These are phyloP conservation scores for Beauveria asiatica DNA, from an alignment of 2,329 filamentous ascomycete genomes.

Conservation along the genomic window DNA sequence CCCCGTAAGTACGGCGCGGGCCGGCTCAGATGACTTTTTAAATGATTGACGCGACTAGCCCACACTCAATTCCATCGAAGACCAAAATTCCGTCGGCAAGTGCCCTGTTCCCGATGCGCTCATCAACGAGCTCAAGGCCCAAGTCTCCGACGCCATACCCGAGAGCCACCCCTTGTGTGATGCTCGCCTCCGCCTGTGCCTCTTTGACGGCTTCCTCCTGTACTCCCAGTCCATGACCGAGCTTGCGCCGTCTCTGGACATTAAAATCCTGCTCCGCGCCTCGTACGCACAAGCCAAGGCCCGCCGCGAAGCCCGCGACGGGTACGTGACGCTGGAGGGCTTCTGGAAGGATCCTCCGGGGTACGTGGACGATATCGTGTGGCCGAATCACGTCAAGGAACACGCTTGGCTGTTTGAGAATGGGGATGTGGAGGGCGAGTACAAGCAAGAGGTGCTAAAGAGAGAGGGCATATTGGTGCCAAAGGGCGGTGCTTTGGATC, in stretches of 20 bases:
- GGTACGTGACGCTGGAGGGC: conserved; percentile 75
- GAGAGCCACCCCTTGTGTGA: conserved; percentile 30
- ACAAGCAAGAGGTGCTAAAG: conserved; percentile 38
- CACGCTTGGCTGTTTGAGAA: conserved; percentile 72
- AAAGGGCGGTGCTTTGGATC: conserved; percentile 35
- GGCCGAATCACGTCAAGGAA: conserved; percentile 83
- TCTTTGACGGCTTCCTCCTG: conserved; percentile 85
- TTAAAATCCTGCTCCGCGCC: conserved; percentile 71
- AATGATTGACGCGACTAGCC: conserved; percentile 15
- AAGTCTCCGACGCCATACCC: conserved; percentile 39
- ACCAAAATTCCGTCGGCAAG: conserved; percentile 51
- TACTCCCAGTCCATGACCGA: conserved; percentile 52
- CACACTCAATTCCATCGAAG: conserved; percentile 36
- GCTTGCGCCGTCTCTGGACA: conserved; percentile 55
- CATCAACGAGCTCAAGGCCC: conserved; percentile 37
- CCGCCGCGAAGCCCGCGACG: conserved; percentile 58
- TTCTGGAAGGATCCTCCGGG: conserved; percentile 95
- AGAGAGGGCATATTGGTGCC: conserved; percentile 41
- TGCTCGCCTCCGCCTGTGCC: conserved; percentile 44
- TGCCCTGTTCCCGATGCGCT: conserved; percentile 42
- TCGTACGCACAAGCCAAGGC: conserved; percentile 54
- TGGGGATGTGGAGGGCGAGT: conserved; percentile 54
- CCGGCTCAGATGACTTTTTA: too few relatives aligned
- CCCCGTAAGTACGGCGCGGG: conserved; percentile 38
- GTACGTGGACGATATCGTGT: conserved; percentile 90